phyloP scores from a whole-genome alignment of 78 protist genomes.

The Blattamonas nauphoetae region DNA sequence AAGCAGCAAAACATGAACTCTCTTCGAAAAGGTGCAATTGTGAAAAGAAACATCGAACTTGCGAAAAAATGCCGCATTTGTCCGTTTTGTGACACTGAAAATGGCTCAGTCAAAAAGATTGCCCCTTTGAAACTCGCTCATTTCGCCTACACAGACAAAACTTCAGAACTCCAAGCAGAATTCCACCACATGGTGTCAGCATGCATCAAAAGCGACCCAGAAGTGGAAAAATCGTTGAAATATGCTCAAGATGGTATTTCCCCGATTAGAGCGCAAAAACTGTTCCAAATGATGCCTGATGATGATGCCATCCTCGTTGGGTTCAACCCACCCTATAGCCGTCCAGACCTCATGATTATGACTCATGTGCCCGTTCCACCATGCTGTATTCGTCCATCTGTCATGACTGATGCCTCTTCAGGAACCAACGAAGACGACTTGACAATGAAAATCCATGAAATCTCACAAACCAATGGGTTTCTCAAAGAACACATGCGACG shows the following conservation, averaged over 20 bases:
- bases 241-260: constrained; percentile 68
- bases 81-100: constrained; percentile 67
- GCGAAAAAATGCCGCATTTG: constrained; percentile 47
- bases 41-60: neutral
- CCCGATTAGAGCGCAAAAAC: constrained; percentile 55
- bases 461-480: constrained; percentile 51
- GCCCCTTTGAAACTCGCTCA: constrained; percentile 63
- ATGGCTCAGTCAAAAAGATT: constrained; percentile 72
- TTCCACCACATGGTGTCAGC: neutral
- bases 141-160: constrained; percentile 41
- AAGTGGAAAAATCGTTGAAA: constrained; percentile 33
- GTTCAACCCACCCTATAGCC: constrained; percentile 56
- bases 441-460: constrained; percentile 65
- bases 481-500: constrained; percentile 25
- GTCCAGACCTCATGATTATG: constrained; percentile 66
- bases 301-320: constrained; percentile 60
- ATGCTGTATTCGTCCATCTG: constrained; percentile 85
- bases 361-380: constrained; percentile 85
- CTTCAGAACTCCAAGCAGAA: neutral
- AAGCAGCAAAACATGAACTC: neutral
- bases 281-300: constrained; percentile 11
- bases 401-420: constrained; percentile 41
- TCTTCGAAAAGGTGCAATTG: neutral
- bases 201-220: constrained; percentile 8
- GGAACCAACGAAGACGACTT: constrained; percentile 92